Evolutionary conservation across 1,139 yeast species (phyloP).

Genomic region (Kurtzmaniella natalensis): DNA sequence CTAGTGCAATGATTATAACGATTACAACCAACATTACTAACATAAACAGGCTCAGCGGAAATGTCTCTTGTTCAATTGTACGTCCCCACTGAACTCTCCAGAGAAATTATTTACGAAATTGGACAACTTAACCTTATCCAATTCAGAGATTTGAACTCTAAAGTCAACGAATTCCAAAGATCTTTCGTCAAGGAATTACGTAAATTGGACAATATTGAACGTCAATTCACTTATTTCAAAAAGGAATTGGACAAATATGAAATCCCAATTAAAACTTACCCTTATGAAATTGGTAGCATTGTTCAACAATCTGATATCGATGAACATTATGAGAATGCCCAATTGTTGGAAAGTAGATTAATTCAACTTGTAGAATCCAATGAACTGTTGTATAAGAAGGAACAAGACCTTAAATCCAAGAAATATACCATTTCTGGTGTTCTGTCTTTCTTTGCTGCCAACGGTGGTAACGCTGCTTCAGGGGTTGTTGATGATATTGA

Average conservation of each 20-base stretch:
- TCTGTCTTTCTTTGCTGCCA: constrained; percentile 55
- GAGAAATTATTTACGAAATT: constrained; percentile 60
- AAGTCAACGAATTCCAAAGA: constrained; percentile 68
- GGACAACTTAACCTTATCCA: constrained; percentile 65
- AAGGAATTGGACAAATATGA: constrained; percentile 45
- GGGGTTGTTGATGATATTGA: constrained; percentile 13
- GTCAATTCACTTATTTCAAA: constrained; percentile 54
- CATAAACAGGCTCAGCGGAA: constrained; percentile 58
- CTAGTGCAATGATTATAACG: too few relatives aligned
- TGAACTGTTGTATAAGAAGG: constrained; percentile 29
- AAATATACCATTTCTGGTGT: constrained; percentile 52
- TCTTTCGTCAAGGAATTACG: constrained; percentile 67
- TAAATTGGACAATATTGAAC: constrained; percentile 61
- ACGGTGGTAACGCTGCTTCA: constrained; percentile 18
- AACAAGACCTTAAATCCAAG: constrained; percentile 35
- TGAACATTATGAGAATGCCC: constrained; percentile 65
- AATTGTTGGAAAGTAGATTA: constrained; percentile 43
- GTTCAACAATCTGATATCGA: constrained; percentile 67
- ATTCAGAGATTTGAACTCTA: constrained; percentile 65
- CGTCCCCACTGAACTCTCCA: constrained; percentile 64
- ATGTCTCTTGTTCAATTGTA: constrained; percentile 74
- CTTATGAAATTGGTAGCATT: constrained; percentile 37
- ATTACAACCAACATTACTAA: constrained; percentile 11
- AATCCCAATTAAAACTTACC: constrained; percentile 40
- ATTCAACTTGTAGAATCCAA: constrained; percentile 36